Evolutionary conservation across 139 green algal species (phyloP).

Genomic region (Tetradesmus obliquus): DNA sequence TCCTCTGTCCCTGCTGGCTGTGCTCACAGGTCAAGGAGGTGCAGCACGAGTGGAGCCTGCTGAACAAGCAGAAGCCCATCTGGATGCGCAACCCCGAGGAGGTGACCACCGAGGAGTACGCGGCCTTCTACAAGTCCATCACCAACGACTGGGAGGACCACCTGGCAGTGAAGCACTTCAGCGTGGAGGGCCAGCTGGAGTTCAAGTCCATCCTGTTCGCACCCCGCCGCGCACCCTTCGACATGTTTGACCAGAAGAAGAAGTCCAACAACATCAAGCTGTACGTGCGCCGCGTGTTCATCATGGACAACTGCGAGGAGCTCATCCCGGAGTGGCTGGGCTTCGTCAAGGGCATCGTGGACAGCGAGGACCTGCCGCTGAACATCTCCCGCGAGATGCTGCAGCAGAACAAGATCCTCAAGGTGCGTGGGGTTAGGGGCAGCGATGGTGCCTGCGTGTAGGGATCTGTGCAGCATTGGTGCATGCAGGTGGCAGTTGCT

Average conservation of each 20-base stretch:
- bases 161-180: conserved; percentile 97
- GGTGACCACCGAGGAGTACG: conserved; percentile 97
- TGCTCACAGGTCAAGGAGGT: conserved; percentile 94
- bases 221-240: conserved; percentile 97
- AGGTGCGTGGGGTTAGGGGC: conserved; percentile 68
- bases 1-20: neutral
- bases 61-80: conserved; percentile 99
- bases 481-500: neutral
- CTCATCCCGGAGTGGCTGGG: conserved; percentile 96
- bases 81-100: conserved; percentile 99
- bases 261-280: conserved; percentile 99
- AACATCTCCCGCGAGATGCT: conserved; percentile 99
- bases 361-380: conserved; percentile 98
- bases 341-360: conserved; percentile 99
- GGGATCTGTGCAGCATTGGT: no score
- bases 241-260: conserved; percentile 98
- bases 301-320: conserved; percentile 99
- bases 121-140: conserved; percentile 98
- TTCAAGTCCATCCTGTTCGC: conserved; percentile 98
- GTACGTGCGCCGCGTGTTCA: conserved; percentile 99
- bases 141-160: conserved; percentile 99
- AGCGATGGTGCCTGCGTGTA: no score
- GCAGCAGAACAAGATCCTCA: conserved; percentile 99
- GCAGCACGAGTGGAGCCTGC: conserved; percentile 95
- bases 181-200: conserved; percentile 99